A percentile compares a stretch with the other conserved stretches of the same genome.
These are phyloP conservation scores for Globisporangium megalacanthum DNA, from an alignment of 352 stramenopile genomes.

Conservation along the genomic window DNA sequence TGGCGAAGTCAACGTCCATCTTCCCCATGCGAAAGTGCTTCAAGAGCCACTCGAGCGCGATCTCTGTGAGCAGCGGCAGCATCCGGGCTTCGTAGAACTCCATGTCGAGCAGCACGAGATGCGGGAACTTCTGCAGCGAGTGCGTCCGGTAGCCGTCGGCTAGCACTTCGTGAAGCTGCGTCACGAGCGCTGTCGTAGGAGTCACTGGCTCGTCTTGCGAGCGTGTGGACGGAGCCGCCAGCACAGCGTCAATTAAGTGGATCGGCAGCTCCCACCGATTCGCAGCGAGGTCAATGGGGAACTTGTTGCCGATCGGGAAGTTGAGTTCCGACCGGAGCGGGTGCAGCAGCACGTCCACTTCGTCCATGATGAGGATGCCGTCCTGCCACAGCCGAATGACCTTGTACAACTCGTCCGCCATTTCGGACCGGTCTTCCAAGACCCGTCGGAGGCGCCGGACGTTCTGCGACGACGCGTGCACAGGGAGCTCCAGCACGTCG, in stretches of 20 bases:
- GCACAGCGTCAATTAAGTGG: conserved; percentile 94
- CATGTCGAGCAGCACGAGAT: conserved; percentile 96
- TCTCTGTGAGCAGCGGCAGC: conserved; percentile 90
- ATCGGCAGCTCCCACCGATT: conserved; percentile 92
- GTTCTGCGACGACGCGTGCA: conserved; percentile 63
- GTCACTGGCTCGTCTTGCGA: no score
- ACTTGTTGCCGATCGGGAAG: conserved; percentile 91
- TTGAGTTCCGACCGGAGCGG: conserved; percentile 88
- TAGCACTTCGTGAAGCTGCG: conserved; percentile 87
- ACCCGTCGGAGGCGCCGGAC: conserved; percentile 58
- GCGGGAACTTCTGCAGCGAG: conserved; percentile 95
- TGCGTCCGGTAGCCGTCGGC: conserved; percentile 90
- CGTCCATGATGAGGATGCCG: conserved; percentile 92
- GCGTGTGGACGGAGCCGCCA: conserved; percentile 17
- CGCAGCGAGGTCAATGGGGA: conserved; percentile 84
- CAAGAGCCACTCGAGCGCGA: conserved; percentile 77
- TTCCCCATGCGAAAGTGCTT: conserved; percentile 91
- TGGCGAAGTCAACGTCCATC: conserved; percentile 85
- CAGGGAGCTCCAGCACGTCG: conserved; percentile 57
- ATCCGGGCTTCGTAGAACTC: conserved; percentile 94
- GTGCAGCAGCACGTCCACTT: conserved; percentile 91
- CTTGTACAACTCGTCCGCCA: conserved; percentile 89
- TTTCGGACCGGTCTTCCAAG: conserved; percentile 77
- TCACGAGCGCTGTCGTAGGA: conserved; percentile 17
- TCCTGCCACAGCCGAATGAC: conserved; percentile 89